Conservation (phyloP, 192 early-diverging fungal species). For the Coemansia sp. region DNA sequence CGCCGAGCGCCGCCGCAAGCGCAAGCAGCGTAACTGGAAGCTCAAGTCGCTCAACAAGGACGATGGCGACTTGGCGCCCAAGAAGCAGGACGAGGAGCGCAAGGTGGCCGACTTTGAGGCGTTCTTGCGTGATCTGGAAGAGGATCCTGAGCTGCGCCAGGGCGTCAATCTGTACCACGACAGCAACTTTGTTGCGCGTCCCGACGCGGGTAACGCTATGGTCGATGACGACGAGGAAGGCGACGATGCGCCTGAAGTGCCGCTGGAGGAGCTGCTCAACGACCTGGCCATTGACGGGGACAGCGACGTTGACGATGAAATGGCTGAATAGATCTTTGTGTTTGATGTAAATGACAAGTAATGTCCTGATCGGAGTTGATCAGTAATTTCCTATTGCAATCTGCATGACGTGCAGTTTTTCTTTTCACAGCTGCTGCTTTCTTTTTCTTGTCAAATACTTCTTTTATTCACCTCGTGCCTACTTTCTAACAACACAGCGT, state of each 20-base stretch:
- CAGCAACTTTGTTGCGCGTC: neutral
- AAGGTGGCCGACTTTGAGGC: conserved; percentile 89
- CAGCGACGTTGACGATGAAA: conserved; percentile 40
- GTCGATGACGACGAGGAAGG: conserved; percentile 59
- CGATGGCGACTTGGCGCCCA: conserved; percentile 74
- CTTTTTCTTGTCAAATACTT: neutral
- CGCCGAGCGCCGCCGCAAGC: conserved; percentile 83
- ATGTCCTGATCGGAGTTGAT: neutral
- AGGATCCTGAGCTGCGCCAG: conserved; percentile 93
- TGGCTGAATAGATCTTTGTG: conserved; percentile 13
- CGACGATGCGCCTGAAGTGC: conserved; percentile 91
- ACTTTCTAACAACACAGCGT: neutral
- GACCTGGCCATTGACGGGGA: conserved; percentile 77
- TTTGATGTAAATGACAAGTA: neutral
- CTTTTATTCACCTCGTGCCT: too few species aligned
- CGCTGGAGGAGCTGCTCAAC: conserved; percentile 89
- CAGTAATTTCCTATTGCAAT: neutral
- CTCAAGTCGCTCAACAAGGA: conserved; percentile 85
- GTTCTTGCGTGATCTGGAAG: conserved; percentile 97
- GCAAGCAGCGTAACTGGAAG: conserved; percentile 85
- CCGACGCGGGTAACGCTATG: conserved; percentile 19
- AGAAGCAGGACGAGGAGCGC: conserved; percentile 73
- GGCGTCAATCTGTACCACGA: conserved; percentile 93
- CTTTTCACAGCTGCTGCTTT: neutral
- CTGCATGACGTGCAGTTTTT: neutral